Base-by-base conservation (phyloP, 2,329 filamentous ascomycete genomes). In the Arthrinium phaeospermum region DNA sequence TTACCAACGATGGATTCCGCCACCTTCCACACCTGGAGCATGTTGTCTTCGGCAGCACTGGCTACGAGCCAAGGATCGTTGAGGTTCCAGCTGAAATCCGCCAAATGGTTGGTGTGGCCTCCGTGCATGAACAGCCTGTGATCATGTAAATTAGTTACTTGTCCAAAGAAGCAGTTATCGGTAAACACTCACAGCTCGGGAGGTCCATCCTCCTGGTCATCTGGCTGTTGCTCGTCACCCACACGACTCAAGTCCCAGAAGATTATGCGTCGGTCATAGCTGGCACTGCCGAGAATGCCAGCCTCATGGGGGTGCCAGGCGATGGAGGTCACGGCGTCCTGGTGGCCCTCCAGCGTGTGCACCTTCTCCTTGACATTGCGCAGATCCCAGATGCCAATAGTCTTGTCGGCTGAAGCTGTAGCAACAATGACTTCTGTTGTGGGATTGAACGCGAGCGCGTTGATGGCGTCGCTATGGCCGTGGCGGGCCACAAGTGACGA, bases 61-160 rank as follows among this genome's bases (percentile, higher is more conserved):
- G 95, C 95, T 76, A 99, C 93, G 71, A 98, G 90, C 97, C 97
- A 99, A 5, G 96, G 95, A 79, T 98, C 95, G 81, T 97, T 98
- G 77, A 91, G 91, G 83, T 99, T 99, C 96, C 96, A 99, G 84
- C 93, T 96, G 80, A 99, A 99, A 83, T 99, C 97, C 47, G 94
- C 95, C 74, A 99, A 91, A 76, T 97, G 93, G 84, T 98, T 98
- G 14, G 96, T 99, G 85, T 99, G 97, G 45, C 96, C 96, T 74
- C 96, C 96, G 79, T 99, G 96, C 95, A 99, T 98, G 84, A 99
- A 99, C 1, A 99, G 86, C 67, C 93, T 95, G 73, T 7, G 53
- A 70, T 46, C n/a, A n/a, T 41, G 37, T 41, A 19, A 8, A 47
- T 77, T 71, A 72, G 73, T 73, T n/a, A 73, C 70, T 68, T 68